phyloP scores from a whole-genome alignment of 139 green algal species.

The Tetraselmis chui region DNA sequence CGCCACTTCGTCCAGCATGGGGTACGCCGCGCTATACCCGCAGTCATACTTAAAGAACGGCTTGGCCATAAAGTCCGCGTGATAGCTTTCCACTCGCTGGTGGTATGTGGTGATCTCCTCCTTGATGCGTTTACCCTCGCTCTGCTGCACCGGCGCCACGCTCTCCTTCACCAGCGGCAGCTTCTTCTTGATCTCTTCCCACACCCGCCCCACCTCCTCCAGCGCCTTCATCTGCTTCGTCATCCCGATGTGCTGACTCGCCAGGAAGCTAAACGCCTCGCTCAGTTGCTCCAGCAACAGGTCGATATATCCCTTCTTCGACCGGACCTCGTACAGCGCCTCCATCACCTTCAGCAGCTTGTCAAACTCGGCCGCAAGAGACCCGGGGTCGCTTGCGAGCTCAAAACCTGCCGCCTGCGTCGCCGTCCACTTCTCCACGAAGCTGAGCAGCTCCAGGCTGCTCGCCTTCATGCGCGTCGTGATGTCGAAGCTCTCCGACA shows the following conservation, averaged over 20 bases:
- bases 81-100: slow-evolving; percentile 34
- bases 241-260: slow-evolving; percentile 31
- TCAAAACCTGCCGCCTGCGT: background rate
- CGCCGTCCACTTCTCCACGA: slow-evolving; percentile 36
- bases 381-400: no score
- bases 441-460: slow-evolving; percentile 9
- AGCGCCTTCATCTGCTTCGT: slow-evolving; percentile 48
- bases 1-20: slow-evolving; percentile 46
- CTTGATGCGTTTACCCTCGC: slow-evolving; percentile 60
- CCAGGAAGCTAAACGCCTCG: slow-evolving; percentile 44
- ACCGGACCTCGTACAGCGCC: slow-evolving; percentile 53
- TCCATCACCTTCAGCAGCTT: slow-evolving; percentile 72
- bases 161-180: slow-evolving; percentile 23
- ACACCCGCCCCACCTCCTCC: slow-evolving; percentile 45
- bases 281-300: slow-evolving; percentile 71
- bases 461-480: background rate
- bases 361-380: slow-evolving; percentile 34
- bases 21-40: slow-evolving; percentile 48
- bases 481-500: slow-evolving; percentile 31
- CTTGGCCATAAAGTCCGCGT: slow-evolving; percentile 39
- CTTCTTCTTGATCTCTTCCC: slow-evolving; percentile 66
- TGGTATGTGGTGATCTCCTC: slow-evolving; percentile 54
- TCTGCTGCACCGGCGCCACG: slow-evolving; percentile 22
- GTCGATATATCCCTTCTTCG: slow-evolving; percentile 57
- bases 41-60: slow-evolving; percentile 62